phyloP scores from a whole-genome alignment of 2,329 filamentous ascomycete species.

The Botryosphaeria dothidea region DNA sequence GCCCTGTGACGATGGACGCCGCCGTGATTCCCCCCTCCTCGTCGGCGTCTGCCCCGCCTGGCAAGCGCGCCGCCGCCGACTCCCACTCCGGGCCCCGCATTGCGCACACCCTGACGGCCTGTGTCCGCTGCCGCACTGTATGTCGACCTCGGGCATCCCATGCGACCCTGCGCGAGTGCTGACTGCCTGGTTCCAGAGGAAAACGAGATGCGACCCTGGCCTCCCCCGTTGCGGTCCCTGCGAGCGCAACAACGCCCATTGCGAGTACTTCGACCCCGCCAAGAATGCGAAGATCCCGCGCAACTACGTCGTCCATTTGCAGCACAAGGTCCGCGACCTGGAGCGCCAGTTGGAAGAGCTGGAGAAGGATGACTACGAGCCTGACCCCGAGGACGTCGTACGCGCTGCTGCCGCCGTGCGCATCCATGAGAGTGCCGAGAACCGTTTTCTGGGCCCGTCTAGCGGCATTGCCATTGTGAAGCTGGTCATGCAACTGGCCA shows the following conservation, averaged over 20 bases:
- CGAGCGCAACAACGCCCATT: conserved; percentile 85
- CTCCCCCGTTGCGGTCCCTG: conserved; percentile 90
- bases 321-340: conserved; percentile 79
- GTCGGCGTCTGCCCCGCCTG: conserved; percentile 26
- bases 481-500: conserved; percentile 93
- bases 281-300: conserved; percentile 85
- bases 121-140: conserved; percentile 78
- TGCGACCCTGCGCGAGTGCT: conserved; percentile 21
- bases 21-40: conserved; percentile 19
- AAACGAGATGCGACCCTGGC: conserved; percentile 92
- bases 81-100: conserved; percentile 55
- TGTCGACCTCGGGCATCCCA: conserved; percentile 28
- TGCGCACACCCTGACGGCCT: conserved; percentile 78
- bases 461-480: conserved; percentile 95
- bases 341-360: conserved; percentile 79
- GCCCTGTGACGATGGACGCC: conserved; percentile 29
- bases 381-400: conserved; percentile 80
- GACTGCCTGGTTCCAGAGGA: conserved; percentile 61
- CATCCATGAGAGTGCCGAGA: conserved; percentile 82
- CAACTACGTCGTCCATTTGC: conserved; percentile 88
- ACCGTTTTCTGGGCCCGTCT: conserved; percentile 87
- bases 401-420: conserved; percentile 83
- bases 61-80: conserved; percentile 3
- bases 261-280: conserved; percentile 92
- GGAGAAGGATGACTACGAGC: conserved; percentile 71